A percentile compares a stretch with the other conserved stretches of the same genome.
These are phyloP conservation scores for Dalbergia cultrata DNA, from an alignment of 306 rosid species.

Conservation along the genomic window DNA sequence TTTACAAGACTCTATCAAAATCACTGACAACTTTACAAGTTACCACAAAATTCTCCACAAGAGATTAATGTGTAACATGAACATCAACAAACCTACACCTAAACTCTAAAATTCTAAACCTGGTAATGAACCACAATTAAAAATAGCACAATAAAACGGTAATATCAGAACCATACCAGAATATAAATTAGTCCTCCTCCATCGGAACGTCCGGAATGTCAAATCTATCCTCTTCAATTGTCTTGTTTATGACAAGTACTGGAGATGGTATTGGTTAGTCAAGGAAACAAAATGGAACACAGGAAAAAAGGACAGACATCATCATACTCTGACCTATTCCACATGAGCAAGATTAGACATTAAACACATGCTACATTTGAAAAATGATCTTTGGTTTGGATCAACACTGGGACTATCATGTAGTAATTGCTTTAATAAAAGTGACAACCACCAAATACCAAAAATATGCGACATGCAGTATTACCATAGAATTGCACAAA, in stretches of 20 bases:
- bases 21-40: background rate
- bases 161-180: conserved; percentile 52
- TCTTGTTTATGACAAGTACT: conserved; percentile 66
- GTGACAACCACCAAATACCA: background rate
- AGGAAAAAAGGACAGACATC: background rate
- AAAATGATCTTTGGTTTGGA: background rate
- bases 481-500: background rate
- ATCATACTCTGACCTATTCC: background rate
- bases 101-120: background rate
- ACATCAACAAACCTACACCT: background rate
- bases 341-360: background rate
- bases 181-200: conserved; percentile 67
- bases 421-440: background rate
- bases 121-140: background rate
- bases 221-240: conserved; percentile 83
- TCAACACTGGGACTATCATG: background rate
- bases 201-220: conserved; percentile 94
- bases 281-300: conserved; percentile 44
- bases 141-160: conserved; percentile 27
- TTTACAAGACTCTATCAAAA: no score
- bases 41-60: background rate
- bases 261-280: conserved; percentile 53
- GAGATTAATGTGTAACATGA: conserved; percentile 10
- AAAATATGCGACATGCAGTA: background rate
- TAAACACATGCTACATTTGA: background rate